Conservation (phyloP, 164 flowering plant genomes). For the Taxillus chinensis region DNA sequence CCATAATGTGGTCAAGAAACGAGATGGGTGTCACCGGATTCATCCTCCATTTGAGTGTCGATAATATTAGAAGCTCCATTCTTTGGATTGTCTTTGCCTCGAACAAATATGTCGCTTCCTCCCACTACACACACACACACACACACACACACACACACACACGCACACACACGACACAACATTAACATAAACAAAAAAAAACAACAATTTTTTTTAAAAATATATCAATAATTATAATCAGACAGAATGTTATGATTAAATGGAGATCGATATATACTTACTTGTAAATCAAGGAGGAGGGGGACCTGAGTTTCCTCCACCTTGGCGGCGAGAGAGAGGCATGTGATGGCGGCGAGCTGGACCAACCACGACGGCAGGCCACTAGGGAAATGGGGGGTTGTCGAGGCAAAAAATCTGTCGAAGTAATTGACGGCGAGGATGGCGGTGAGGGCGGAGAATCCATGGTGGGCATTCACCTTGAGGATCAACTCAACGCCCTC, state of each 20-base stretch:
- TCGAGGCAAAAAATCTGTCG: slow-evolving; percentile 32
- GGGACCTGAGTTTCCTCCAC: slow-evolving; percentile 62
- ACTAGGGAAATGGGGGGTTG: slow-evolving; percentile 18
- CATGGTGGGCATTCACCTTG: slow-evolving; percentile 26
- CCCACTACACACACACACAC: slow-evolving; percentile 20
- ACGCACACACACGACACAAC: neutral
- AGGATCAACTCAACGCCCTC: slow-evolving; percentile 55
- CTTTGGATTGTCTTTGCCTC: slow-evolving; percentile 52
- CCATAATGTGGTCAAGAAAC: slow-evolving; percentile 42
- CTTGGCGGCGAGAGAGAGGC: slow-evolving; percentile 66
- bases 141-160: neutral
- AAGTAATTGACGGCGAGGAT: slow-evolving; percentile 39
- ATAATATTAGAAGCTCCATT: slow-evolving; percentile 73
- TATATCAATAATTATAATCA: neutral
- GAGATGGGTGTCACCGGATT: slow-evolving; percentile 60
- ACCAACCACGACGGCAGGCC: slow-evolving; percentile 65
- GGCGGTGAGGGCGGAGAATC: slow-evolving; percentile 38
- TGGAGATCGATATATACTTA: slow-evolving; percentile 12
- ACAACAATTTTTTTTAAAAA: no score
- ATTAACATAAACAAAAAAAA: neutral
- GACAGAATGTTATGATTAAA: neutral
- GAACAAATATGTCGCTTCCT: slow-evolving; percentile 35
- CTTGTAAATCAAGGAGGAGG: slow-evolving; percentile 55
- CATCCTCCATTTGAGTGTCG: slow-evolving; percentile 65
- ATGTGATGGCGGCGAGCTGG: slow-evolving; percentile 53